Evolutionary conservation across 768 basidiomycete species (phyloP).

Genomic region (Cubamyces sp.): DNA sequence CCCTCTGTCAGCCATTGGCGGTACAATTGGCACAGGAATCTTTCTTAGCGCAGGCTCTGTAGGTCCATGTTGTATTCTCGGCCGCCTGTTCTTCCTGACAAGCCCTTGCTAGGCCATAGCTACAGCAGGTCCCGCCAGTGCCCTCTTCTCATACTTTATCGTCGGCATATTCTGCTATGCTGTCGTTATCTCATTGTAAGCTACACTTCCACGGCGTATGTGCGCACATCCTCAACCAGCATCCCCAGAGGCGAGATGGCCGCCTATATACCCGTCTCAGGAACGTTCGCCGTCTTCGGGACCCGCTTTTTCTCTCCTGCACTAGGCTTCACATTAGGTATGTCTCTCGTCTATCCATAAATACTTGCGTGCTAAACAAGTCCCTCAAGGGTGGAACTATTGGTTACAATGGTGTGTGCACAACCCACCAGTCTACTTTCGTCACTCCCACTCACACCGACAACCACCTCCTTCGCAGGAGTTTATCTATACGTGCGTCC

Average conservation of each 20-base stretch:
- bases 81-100: background rate
- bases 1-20: conserved; percentile 49
- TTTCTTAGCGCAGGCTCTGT: conserved; percentile 64
- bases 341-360: conserved; percentile 10
- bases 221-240: background rate
- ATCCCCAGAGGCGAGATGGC: conserved; percentile 63
- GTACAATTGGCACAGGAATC: conserved; percentile 63
- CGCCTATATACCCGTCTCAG: conserved; percentile 63
- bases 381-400: conserved; percentile 55
- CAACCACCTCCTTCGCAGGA: conserved; percentile 32
- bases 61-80: conserved; percentile 19
- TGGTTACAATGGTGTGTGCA: conserved; percentile 51
- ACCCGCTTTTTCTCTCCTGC: conserved; percentile 62
- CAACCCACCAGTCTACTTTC: background rate
- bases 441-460: conserved; percentile 17
- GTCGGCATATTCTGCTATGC: conserved; percentile 63
- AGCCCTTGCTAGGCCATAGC: conserved; percentile 46
- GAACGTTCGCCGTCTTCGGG: conserved; percentile 62
- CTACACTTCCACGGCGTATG: conserved; percentile 17
- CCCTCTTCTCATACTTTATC: conserved; percentile 62
- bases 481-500: conserved; percentile 43
- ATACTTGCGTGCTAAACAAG: background rate
- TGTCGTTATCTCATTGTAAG: conserved; percentile 61
- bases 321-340: conserved; percentile 61
- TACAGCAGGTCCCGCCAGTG: conserved; percentile 61